A percentile compares a stretch with the other conserved stretches of the same genome.
Evolutionary conservation across 768 basidiomycete genomes (phyloP).

Genomic region (Leccinellum luteum): DNA sequence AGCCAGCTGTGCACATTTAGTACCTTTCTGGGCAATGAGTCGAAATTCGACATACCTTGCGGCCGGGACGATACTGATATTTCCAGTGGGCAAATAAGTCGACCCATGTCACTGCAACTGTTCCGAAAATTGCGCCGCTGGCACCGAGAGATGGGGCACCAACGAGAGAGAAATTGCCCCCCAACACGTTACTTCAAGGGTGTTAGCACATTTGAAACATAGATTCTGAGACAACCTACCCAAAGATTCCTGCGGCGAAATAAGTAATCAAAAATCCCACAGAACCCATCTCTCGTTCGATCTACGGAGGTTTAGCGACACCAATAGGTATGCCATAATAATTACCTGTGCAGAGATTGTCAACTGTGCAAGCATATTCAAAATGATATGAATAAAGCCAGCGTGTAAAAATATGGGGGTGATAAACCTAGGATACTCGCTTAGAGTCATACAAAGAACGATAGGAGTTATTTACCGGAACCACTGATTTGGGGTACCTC

Average conservation of each 20-base stretch:
- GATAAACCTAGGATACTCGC: slow-evolving; percentile 57
- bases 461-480: slow-evolving; percentile 40
- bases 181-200: slow-evolving; percentile 67
- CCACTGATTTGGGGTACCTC: slow-evolving; percentile 49
- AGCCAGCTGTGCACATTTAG: slow-evolving; percentile 50
- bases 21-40: background rate
- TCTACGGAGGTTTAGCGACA: slow-evolving; percentile 39
- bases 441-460: slow-evolving; percentile 47
- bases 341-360: slow-evolving; percentile 73
- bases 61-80: slow-evolving; percentile 77
- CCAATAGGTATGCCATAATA: background rate
- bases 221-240: slow-evolving; percentile 40
- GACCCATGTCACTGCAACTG: slow-evolving; percentile 81
- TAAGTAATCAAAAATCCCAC: slow-evolving; percentile 83
- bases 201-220: slow-evolving; percentile 2
- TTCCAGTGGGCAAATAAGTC: slow-evolving; percentile 93
- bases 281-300: slow-evolving; percentile 92
- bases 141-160: slow-evolving; percentile 90
- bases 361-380: slow-evolving; percentile 90
- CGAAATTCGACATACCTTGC: slow-evolving; percentile 53
- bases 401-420: slow-evolving; percentile 91
- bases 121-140: slow-evolving; percentile 90
- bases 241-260: slow-evolving; percentile 89
- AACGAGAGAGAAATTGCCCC: slow-evolving; percentile 89
- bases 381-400: slow-evolving; percentile 85